Evolutionary conservation across 208 protist species (phyloP).

Genomic region (Polymyxa betae): DNA sequence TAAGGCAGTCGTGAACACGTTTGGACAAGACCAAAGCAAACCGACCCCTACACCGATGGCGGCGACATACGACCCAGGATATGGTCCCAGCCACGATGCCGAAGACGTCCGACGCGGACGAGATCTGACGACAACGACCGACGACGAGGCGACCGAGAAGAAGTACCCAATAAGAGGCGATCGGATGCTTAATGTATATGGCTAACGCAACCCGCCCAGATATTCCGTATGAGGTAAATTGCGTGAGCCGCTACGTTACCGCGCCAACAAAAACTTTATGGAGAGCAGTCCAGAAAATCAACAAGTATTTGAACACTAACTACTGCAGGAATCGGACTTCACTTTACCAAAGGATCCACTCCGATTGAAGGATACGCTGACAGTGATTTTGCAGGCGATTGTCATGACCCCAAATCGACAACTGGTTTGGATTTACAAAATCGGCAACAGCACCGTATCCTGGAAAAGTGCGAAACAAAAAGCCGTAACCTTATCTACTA

Average conservation of each 20-base stretch:
- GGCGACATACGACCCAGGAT: background rate
- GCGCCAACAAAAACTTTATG: background rate
- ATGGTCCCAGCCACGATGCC: background rate
- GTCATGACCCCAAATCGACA: background rate
- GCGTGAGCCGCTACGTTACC: background rate
- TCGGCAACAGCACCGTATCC: background rate
- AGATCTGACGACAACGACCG: too few species aligned
- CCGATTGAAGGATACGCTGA: background rate
- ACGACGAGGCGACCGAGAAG: background rate
- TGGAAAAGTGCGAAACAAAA: background rate
- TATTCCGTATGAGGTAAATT: background rate
- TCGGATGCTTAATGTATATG: background rate
- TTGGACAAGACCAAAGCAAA: background rate
- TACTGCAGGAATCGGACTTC: background rate
- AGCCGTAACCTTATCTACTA: too few species aligned
- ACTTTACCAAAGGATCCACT: background rate
- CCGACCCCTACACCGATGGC: background rate
- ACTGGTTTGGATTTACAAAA: conserved; percentile 8
- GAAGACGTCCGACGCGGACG: too few species aligned
- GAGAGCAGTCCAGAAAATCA: background rate
- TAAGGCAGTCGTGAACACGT: background rate
- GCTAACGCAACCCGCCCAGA: background rate
- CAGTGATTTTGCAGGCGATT: background rate
- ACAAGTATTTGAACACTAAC: background rate
- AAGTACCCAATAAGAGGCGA: conserved; percentile 3